Evolutionary conservation across 768 basidiomycete genomes (phyloP), one percentile per base, ranked within the genome.

Genomic region (Xanthoconium stramineum): DNA sequence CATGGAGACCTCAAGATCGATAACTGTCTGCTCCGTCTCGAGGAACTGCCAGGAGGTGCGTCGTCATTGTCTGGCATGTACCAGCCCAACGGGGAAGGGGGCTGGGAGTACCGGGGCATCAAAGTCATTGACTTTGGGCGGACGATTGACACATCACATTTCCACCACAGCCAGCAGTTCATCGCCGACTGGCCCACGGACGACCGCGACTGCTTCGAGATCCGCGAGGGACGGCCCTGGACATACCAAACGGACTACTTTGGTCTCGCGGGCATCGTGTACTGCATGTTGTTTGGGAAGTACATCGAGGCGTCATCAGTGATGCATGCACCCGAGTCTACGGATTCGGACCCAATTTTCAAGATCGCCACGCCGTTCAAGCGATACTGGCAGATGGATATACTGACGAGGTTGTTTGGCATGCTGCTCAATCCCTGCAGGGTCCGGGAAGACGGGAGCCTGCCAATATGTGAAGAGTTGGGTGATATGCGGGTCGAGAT

Each of bases 1-100:
- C 97, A 99, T 65, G 96, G 97, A 33, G 97, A 99, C 74, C 81
- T 99, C 60, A 99, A 99, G 78, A 97, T 98, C 70, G 97, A 99
- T 75, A 99, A 99, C 74, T 97, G 95, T 69, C 81, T 99, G n/a
- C 77, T 98, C 10, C 85, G 97, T 6, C 80, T 99, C 44, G 89
- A 93, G 60, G 89, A 91, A 50, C 85, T 89, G 5, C 86, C 87
- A 2, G 86, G 85, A 4, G 85, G 85, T 1, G 72, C 80, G 1
- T 77, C 85, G 0, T 78, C 83, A 1, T 93, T 95, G 87, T 81
- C 84, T 1, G 74, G 81, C 48, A 72, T 77, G n/a, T 98, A 98
- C 75, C 83, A 87, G 55, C 83, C 88, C 1, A 74, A 78, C 0
- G 96, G 96, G 17, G 83, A 82, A 15, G 82, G 83, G 28, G 96